phyloP scores from a whole-genome alignment of 331 rosid species.

The Rosa hybrid region DNA sequence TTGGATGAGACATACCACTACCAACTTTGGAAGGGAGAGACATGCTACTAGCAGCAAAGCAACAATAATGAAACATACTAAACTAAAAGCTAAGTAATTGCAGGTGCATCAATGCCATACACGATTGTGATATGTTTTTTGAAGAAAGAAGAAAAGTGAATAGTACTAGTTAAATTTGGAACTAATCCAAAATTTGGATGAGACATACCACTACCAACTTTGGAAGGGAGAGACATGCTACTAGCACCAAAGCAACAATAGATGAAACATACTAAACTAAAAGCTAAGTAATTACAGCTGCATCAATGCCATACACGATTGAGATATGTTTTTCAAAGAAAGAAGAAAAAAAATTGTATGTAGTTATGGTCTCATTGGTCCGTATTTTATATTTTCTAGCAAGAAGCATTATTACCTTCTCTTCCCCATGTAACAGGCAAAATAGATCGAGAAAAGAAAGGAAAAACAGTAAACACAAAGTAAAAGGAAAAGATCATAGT shows the following conservation, averaged over 20 bases:
- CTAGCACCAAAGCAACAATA: neutral
- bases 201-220: neutral
- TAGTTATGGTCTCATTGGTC: neutral
- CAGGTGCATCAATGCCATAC: neutral
- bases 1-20: neutral
- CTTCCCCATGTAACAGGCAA: neutral
- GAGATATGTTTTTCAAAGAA: neutral
- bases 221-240: neutral
- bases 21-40: neutral
- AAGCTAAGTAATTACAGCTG: neutral
- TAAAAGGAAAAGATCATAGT: conserved; percentile 2
- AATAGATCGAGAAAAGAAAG: neutral
- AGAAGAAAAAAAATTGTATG: neutral
- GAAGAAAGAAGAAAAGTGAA: neutral
- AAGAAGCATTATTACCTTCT: neutral
- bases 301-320: neutral
- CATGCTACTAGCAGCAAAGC: neutral
- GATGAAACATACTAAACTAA: neutral
- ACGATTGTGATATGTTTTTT: neutral
- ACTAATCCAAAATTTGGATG: neutral
- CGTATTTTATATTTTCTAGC: neutral
- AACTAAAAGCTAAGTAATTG: neutral
- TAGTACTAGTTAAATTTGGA: neutral
- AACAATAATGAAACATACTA: neutral
- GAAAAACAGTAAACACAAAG: neutral